phyloP scores from a whole-genome alignment of 306 rosid species.

The Astragalus membranaceus region DNA sequence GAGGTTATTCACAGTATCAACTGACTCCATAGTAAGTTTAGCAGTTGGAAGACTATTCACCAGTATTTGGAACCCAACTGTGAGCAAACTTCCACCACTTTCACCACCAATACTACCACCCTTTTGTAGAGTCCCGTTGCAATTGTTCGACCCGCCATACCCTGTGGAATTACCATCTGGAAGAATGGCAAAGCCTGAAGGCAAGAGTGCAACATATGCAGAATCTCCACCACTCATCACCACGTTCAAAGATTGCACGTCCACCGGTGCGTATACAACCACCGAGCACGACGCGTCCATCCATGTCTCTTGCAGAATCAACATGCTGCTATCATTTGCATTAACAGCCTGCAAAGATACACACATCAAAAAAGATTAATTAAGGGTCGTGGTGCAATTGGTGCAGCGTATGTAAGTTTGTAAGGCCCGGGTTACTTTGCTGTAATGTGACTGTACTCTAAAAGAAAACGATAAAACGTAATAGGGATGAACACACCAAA shows the following conservation, averaged over 20 bases:
- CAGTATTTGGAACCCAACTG: conserved; percentile 83
- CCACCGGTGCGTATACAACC: conserved; percentile 89
- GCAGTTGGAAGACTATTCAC: conserved; percentile 65
- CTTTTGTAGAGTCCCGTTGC: conserved; percentile 13
- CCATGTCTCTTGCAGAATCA: conserved; percentile 87
- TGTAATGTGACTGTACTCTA: no score
- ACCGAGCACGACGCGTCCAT: conserved; percentile 63
- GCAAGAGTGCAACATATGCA: conserved; percentile 72
- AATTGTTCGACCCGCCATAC: neutral
- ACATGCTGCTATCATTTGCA: conserved; percentile 57
- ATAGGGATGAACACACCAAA: no score
- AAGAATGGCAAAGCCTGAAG: conserved; percentile 87
- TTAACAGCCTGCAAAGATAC: conserved; percentile 43
- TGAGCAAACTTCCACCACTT: conserved; percentile 50
- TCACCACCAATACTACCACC: neutral
- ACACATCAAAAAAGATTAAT: neutral
- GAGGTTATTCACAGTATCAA: conserved; percentile 70
- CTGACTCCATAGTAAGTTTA: conserved; percentile 66
- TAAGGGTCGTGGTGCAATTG: no score
- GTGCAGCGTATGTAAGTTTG: no score
- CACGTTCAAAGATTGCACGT: conserved; percentile 49
- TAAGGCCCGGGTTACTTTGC: no score
- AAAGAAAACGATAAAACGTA: no score
- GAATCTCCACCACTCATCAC: conserved; percentile 89
- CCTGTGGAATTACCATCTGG: conserved; percentile 30